Evolutionary conservation across 208 protist species (phyloP), one percentile per base, ranked within the genome.

Genomic region (Willaertia magna): DNA sequence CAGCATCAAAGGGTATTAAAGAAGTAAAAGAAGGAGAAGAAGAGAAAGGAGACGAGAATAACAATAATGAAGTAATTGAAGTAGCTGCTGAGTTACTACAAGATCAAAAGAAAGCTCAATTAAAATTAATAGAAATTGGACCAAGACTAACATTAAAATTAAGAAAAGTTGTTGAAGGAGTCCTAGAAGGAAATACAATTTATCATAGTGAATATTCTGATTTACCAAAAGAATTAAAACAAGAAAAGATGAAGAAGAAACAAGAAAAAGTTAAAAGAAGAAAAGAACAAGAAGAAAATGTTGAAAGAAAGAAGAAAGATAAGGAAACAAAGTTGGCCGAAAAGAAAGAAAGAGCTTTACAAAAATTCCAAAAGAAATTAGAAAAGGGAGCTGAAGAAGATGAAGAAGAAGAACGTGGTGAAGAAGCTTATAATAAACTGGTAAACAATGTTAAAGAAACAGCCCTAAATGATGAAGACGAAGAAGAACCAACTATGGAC

Each of bases 271-370:
- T 43, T 14, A 42, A 40, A 42, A 9, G 78, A 43, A 83, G 34
- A 42, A 6, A 43, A 42, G n/a, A 83, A 49, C 78, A 83, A 83
- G 78, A 83, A 83, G 46, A 48, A 83, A 83, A 83, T 83, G 78
- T 83, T 2, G 9, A 55, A 55, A 48, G 34, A 26, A 83, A 83
- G 30, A 78, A 78, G 74, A 78, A 22, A 16, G 74, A 78, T 44
- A 48, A 42, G 26, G 46, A 83, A 14, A n/a, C 16, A 22, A 83
- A 83, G 22, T 44, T 44, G 1, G 46, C 30, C 18, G 39, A 83
- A 12, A 47, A 83, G 42, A 48, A 55, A 1, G 2, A 52, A 9
- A 42, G 18, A 9, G 11, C 51, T 9, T 51, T 42, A 4, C 18
- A 81, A 51, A 47, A 46, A 81, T 47, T 81, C 76, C 18, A 81